Percentiles rank a stretch among this genome's conserved stretches.
Conservation (phyloP, 768 basidiomycete genomes). For the Kwoniella sp. region DNA sequence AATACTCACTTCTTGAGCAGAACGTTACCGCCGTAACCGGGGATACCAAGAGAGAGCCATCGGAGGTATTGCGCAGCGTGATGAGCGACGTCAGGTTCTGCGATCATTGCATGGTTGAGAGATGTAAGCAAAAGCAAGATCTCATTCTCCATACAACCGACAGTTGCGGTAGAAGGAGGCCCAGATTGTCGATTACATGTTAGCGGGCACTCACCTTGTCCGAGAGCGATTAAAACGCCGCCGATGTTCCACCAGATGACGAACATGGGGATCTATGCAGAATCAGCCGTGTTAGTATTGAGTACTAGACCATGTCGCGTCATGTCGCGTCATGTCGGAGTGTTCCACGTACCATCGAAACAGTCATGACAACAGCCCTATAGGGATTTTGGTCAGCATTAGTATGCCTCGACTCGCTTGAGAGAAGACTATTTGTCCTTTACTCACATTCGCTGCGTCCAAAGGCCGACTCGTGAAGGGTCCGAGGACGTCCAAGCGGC, state of each 20-base stretch:
- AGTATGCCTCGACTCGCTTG: too few species aligned
- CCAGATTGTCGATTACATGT: too few species aligned
- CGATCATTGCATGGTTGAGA: background rate
- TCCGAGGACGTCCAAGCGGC: constrained; percentile 89
- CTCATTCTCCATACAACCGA: background rate
- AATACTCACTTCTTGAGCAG: constrained; percentile 60
- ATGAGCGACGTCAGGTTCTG: constrained; percentile 80
- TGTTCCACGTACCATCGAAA: constrained; percentile 40
- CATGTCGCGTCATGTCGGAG: too few species aligned
- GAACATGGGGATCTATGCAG: constrained; percentile 60
- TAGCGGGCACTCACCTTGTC: constrained; percentile 42
- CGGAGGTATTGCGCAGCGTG: constrained; percentile 76
- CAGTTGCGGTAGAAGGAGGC: too few species aligned
- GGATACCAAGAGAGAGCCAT: constrained; percentile 76
- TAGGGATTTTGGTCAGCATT: constrained; percentile 25
- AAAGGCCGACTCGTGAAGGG: constrained; percentile 82
- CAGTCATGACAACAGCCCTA: constrained; percentile 46
- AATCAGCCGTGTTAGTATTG: background rate
- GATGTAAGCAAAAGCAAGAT: too few species aligned
- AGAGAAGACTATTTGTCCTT: too few species aligned
- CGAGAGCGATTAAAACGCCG: constrained; percentile 65
- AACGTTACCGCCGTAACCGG: constrained; percentile 68
- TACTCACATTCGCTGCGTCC: constrained; percentile 77
- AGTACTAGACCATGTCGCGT: background rate
- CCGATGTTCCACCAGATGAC: constrained; percentile 84